Conservation (phyloP, 2,329 filamentous ascomycete species). For the Aspergillus phoenicis region DNA sequence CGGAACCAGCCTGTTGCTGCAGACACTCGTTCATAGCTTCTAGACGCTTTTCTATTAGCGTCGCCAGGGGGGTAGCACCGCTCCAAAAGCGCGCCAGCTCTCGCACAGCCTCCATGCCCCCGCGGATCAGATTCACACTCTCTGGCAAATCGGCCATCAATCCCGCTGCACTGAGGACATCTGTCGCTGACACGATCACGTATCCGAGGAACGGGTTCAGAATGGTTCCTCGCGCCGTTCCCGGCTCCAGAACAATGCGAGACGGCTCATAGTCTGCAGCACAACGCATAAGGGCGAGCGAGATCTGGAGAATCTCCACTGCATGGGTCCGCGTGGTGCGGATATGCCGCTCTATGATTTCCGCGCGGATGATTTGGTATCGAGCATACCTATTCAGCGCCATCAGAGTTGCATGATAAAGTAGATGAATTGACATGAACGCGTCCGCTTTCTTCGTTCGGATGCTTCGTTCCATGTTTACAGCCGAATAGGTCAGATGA, state of each 20-base stretch:
- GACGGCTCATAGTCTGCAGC: slow-evolving; percentile 27
- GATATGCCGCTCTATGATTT: slow-evolving; percentile 51
- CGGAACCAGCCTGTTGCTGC: slow-evolving; percentile 33
- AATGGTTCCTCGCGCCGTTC: slow-evolving; percentile 41
- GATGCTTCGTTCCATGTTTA: slow-evolving; percentile 61
- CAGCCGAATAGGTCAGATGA: slow-evolving; percentile 56
- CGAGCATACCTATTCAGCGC: slow-evolving; percentile 66
- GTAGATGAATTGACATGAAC: slow-evolving; percentile 65
- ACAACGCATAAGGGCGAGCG: slow-evolving; percentile 28
- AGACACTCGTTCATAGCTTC: slow-evolving; percentile 46
- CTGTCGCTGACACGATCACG: slow-evolving; percentile 64
- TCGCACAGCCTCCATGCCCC: slow-evolving; percentile 58
- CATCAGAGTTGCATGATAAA: slow-evolving; percentile 67
- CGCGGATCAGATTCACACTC: slow-evolving; percentile 57
- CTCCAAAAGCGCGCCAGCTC: slow-evolving; percentile 63
- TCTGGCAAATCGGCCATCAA: slow-evolving; percentile 54
- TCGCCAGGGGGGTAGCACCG: slow-evolving; percentile 55
- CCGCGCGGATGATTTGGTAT: slow-evolving; percentile 44
- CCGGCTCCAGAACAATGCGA: slow-evolving; percentile 21
- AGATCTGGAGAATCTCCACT: slow-evolving; percentile 54
- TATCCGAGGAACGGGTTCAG: slow-evolving; percentile 66
- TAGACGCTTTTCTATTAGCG: slow-evolving; percentile 52
- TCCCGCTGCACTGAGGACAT: slow-evolving; percentile 66
- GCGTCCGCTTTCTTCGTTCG: slow-evolving; percentile 58
- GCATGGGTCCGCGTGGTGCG: slow-evolving; percentile 57